A percentile compares a stretch with the other conserved stretches of the same genome.
Conservation (phyloP, 306 rosid species). For the Medicago ruthenica region DNA sequence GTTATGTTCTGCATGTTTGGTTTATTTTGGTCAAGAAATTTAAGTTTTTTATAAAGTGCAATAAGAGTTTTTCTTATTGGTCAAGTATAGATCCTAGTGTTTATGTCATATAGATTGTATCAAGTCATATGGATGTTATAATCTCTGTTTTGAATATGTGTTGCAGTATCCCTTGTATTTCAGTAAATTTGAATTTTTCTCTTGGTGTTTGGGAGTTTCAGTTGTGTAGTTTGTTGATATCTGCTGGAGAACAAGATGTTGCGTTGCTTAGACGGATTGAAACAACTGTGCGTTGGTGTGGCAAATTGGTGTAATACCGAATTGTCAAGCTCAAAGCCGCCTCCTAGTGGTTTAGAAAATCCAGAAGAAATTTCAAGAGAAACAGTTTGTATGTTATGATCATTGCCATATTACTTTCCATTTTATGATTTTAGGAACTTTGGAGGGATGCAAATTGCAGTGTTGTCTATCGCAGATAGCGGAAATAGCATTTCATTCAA, state of each 20-base stretch:
- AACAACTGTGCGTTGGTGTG: slow-evolving; percentile 51
- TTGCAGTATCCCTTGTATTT: too few species aligned
- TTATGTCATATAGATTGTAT: too few species aligned
- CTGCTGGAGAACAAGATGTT: slow-evolving; percentile 38
- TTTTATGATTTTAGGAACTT: too few species aligned
- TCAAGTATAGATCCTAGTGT: too few species aligned
- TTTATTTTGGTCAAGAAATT: not conserved
- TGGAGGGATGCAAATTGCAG: too few species aligned
- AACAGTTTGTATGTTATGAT: slow-evolving; percentile 69
- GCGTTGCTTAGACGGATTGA: slow-evolving; percentile 66
- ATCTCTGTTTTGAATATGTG: too few species aligned
- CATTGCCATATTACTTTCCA: slow-evolving; percentile 25
- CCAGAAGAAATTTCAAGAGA: slow-evolving; percentile 73
- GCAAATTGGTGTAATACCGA: slow-evolving; percentile 57
- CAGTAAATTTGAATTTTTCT: not conserved
- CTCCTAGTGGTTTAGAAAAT: slow-evolving; percentile 56
- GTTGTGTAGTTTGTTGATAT: slow-evolving; percentile 72
- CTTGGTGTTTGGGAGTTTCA: slow-evolving; percentile 33
- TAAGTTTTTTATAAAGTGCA: slow-evolving; percentile 7
- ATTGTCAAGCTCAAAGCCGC: slow-evolving; percentile 19
- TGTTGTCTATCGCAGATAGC: not conserved
- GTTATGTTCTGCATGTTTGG: not conserved
- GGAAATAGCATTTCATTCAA: not conserved
- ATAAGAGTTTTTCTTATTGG: not conserved
- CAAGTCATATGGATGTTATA: too few species aligned